Evolutionary conservation across 352 stramenopile genomes (phyloP), one percentile per base, ranked within the genome.

Genomic region (Phytophthora macrochlamydospora): DNA sequence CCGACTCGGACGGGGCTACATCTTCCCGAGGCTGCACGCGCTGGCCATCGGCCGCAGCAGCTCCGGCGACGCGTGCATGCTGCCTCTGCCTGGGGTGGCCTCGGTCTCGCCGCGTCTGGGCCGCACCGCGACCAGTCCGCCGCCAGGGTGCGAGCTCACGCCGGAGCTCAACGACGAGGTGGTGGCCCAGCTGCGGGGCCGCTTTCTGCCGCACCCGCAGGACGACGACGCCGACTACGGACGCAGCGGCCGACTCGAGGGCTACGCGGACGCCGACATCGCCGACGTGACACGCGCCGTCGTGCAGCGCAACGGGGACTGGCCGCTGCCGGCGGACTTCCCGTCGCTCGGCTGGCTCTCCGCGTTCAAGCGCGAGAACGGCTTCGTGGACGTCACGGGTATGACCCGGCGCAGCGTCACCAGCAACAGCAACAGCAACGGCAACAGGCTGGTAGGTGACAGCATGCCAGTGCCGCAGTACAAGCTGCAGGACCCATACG

Each of bases 271-370:
- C 56, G 66, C 45, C 38, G 80, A 92, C 66, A 85, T 90, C 48
- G 69, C 69, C 24, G 79, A 85, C 57, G 79, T 89, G n/a, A 79
- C 83, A 51, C 83, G 83, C n/a, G 64, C 75, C 24, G 75, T 90
- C 56, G 77, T 76, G 8, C 69, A 78, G 30, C 69, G 75, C 30
- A 78, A 78, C 42, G 76, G 71, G 8, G 69, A 69, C 8, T 70
- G 74, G 11, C 37, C 65, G 6, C 71, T 92, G 12, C 75, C 81
- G 3, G 11, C 65, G 3, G 70, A 77, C 44, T 89, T 92, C 30
- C 79, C 83, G 5, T 69, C 69, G 6, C 60, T 59, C 2, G 50
- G 62, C 11, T 92, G 81, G 81, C 78, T 92, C 48, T 31, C 69
- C 43, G 63, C 63, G 44, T 90, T 90, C 51, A 89, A 88, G 62